A percentile compares a stretch with the other conserved stretches of the same genome.
These are phyloP conservation scores for Boletus rex-veris DNA, from an alignment of 768 basidiomycete genomes.

Conservation along the genomic window DNA sequence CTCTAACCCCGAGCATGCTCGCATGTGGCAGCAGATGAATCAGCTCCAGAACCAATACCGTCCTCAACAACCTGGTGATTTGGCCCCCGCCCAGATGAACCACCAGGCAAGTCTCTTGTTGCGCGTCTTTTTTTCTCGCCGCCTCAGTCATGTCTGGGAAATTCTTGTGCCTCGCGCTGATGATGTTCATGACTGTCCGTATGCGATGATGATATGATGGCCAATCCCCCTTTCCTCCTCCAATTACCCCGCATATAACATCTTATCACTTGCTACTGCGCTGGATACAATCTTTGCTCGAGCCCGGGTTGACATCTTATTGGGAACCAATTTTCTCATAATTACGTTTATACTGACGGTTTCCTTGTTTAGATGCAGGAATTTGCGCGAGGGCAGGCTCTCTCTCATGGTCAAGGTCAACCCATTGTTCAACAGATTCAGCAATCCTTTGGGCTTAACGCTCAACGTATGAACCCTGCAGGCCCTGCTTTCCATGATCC, in stretches of 20 bases:
- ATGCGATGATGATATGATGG: constrained; percentile 12
- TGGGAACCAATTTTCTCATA: constrained; percentile 1
- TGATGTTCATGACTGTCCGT: constrained; percentile 13
- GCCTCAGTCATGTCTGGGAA: constrained; percentile 13
- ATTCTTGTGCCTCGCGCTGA: constrained; percentile 8
- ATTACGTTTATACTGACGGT: constrained; percentile 24
- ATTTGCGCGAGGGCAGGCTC: constrained; percentile 39
- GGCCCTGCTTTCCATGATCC: constrained; percentile 38
- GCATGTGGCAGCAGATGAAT: constrained; percentile 59
- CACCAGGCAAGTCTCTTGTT: constrained; percentile 44
- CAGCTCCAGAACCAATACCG: constrained; percentile 44
- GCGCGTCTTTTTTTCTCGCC: constrained; percentile 11
- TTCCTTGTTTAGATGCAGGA: constrained; percentile 41
- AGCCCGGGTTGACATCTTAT: constrained; percentile 5
- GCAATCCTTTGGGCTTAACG: constrained; percentile 40
- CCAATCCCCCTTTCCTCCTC: constrained; percentile 18
- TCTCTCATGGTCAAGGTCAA: constrained; percentile 40
- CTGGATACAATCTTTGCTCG: neutral
- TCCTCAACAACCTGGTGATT: constrained; percentile 39
- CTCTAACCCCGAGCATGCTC: constrained; percentile 48
- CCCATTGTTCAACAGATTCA: constrained; percentile 39
- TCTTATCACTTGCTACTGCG: constrained; percentile 12
- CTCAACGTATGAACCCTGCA: constrained; percentile 37
- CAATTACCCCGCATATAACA: constrained; percentile 6
- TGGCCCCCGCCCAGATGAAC: constrained; percentile 37